Percentiles rank a stretch among this genome's conserved stretches.
Evolutionary conservation across 139 green algal genomes (phyloP).

Genomic region (Chlorella sp.): DNA sequence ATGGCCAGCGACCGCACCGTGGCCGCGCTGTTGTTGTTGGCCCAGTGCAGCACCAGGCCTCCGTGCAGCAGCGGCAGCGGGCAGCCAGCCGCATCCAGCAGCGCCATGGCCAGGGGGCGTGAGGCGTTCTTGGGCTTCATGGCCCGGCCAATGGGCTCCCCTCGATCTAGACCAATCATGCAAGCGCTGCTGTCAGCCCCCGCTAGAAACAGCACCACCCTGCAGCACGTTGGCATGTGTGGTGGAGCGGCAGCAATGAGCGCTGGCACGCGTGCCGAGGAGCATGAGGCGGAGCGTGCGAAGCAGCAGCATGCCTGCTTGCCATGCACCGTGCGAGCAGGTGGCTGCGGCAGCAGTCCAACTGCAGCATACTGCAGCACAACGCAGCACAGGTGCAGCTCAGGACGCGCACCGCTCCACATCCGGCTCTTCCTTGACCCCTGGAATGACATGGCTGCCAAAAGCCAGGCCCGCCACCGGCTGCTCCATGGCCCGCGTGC

Average conservation of each 20-base stretch:
- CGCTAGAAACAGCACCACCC: conserved; percentile 47
- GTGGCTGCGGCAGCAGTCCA: too few species aligned
- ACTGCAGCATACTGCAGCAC: not conserved
- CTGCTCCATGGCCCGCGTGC: conserved; percentile 23
- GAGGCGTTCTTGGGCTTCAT: conserved; percentile 55
- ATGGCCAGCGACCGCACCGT: too few species aligned
- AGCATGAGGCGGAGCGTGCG: too few species aligned
- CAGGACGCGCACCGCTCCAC: conserved; percentile 11
- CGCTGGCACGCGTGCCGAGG: too few species aligned
- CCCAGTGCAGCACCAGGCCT: conserved; percentile 51
- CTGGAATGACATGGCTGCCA: conserved; percentile 32
- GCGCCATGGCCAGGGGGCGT: conserved; percentile 40
- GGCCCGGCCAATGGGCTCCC: conserved; percentile 6
- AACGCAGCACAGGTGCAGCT: not conserved
- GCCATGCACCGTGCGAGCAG: too few species aligned
- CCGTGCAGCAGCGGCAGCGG: conserved; percentile 34
- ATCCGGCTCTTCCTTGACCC: conserved; percentile 6
- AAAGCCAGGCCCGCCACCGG: conserved; percentile 22
- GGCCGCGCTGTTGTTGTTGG: conserved; percentile 49
- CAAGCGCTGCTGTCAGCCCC: conserved; percentile 33
- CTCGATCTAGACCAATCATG: conserved; percentile 33
- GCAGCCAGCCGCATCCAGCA: conserved; percentile 44
- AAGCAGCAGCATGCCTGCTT: too few species aligned
- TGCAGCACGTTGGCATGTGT: not conserved
- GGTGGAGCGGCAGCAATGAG: too few species aligned